Evolutionary conservation across 257 asterid species (phyloP).

Genomic region (Forsythia viridissima): DNA sequence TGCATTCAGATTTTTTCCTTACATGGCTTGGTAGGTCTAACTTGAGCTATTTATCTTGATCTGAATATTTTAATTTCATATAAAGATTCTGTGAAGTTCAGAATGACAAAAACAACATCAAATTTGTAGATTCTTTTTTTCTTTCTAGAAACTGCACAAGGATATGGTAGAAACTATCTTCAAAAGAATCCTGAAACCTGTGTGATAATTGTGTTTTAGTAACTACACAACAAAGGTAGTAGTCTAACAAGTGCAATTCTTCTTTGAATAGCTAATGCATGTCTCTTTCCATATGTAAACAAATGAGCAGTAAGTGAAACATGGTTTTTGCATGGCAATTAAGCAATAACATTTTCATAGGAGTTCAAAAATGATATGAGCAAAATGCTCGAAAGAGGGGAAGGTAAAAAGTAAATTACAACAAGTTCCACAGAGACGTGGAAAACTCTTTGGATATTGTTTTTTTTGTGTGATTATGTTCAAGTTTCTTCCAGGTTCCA

Average conservation of each 20-base stretch:
- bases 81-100: slow-evolving; percentile 2
- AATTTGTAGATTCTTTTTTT: background rate
- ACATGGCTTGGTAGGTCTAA: slow-evolving; percentile 93
- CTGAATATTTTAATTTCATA: slow-evolving; percentile 15
- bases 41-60: slow-evolving; percentile 27
- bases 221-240: background rate
- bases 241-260: slow-evolving; percentile 13
- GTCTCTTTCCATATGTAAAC: slow-evolving; percentile 13
- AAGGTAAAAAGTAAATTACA: background rate
- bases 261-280: background rate
- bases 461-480: slow-evolving; percentile 11
- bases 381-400: background rate
- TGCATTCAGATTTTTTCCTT: slow-evolving; percentile 80
- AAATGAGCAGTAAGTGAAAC: slow-evolving; percentile 1
- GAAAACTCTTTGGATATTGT: background rate
- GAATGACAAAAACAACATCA: background rate
- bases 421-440: background rate
- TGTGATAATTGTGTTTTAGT: background rate
- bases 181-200: slow-evolving; percentile 17
- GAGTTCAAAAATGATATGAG: background rate
- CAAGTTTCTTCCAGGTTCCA: slow-evolving; percentile 65
- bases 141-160: background rate
- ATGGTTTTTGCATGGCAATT: background rate
- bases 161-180: background rate
- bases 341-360: background rate